Base-by-base conservation (phyloP, 257 asterid species). In the Nicotiana benthamiana region DNA sequence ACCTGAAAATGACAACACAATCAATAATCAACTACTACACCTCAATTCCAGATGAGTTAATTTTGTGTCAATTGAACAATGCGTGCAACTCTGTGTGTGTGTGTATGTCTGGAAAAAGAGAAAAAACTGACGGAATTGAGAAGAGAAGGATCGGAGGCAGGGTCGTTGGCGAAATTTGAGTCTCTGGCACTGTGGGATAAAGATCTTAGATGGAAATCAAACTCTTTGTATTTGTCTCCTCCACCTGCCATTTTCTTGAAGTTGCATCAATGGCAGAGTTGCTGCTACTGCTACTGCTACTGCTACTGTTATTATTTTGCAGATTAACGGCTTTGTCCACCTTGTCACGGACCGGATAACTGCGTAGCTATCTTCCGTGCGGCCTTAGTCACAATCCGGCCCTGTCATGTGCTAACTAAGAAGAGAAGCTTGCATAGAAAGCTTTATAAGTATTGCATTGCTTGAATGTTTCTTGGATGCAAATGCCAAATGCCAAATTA, bases 171-270 rank as follows among this genome's bases (percentile, higher is more conserved):
- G 81, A 86, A 89, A 75, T 90, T 93, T 74, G 97, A 89, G 86
- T 95, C 99, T 79, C 98, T 87, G 79, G 97, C 89, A 74, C 88
- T 82, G 28, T 97, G 85, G 48, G 98, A 87, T 24, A 95, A 51
- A n/a, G 92, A 87, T 80, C 98, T 89, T 74, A 95, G 89, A 86
- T 95, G 99, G 80, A 75, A 64, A 77, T 95, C 99, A 92, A 95
- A 91, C 67, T 89, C 96, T 48, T 80, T 87, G 77, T 84, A 64
- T 53, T 46, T 62, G 30, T 46, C 89, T 85, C 85, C 79, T 22
- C 80, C 85, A 20, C 80, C 85, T 20, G 8, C 82, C 88, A 86
- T 80, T 83, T 80, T 34, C 4, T 36, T 53, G n/a, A 36, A n/a
- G 16, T 16, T 8, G 53, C 28, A 67, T 34, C 75, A 67, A 67